Base-by-base conservation (phyloP, 2,329 filamentous ascomycete species). In the Fusarium redolens region DNA sequence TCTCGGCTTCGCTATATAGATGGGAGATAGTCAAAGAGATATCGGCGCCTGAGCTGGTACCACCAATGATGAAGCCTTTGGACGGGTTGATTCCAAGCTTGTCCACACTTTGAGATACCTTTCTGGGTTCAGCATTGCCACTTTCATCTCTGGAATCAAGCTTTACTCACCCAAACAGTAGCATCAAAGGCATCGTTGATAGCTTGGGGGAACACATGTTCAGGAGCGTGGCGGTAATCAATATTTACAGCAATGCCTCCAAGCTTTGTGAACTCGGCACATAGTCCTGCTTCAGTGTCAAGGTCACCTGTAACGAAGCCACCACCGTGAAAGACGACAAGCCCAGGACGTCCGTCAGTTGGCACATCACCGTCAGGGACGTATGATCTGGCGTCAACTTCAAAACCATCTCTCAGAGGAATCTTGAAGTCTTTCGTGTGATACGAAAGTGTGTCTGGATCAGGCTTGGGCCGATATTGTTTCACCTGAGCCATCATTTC, bases 291-390 rank as follows among this genome's bases (percentile, higher is more conserved):
- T 57, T 77, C 72, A 10, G 68, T 75, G 5, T 78, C 71, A 20
- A 80, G 55, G 47, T 78, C 73, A 17, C 78, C 79, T 3, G 79
- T 33, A 12, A 75, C 37, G 47, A 74, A 80, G 8, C 70, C 70
- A 22, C 78, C 79, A 0, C 79, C 79, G 22, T 79, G 78, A 35
- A 79, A 78, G 30, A 77, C 72, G 18, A 81, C 50, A 17, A 80
- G 58, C 0, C 73, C 70, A 35, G 79, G 79, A 3, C 69, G 63
- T 6, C 76, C 77, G 20, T 69, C 69, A 1, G 58, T 38, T 0
- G 74, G 30, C 7, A 38, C 31, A 12, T 38, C n/a, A 4, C 59
- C 38, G 10, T 64, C 70, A 1, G 79, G 77, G 15, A 64, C 77
- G 52, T 79, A 75, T 15, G 78, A 61, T 25, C 75, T 72, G 12